Evolutionary conservation across 2,329 filamentous ascomycete species (phyloP).

Genomic region (Purpureocillium lavendulum): DNA sequence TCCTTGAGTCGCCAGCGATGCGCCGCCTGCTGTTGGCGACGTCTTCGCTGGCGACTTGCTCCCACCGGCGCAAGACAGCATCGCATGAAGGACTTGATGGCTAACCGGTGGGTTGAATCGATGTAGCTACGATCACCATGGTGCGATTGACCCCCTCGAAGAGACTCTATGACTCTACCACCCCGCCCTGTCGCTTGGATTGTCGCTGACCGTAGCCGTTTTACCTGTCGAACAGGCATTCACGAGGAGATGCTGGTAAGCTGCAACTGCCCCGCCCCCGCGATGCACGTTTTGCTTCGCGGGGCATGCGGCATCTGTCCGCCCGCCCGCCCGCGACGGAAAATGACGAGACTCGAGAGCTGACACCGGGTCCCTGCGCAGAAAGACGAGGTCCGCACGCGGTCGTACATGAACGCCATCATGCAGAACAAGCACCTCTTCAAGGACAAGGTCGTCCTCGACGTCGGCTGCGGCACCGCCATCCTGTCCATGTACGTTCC

Average conservation of each 20-base stretch:
- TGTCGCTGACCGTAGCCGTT: no score
- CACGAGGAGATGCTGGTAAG: slow-evolving; percentile 97
- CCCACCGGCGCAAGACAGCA: background rate
- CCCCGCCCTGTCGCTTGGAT: no score
- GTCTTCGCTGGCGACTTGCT: background rate
- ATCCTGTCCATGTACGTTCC: slow-evolving; percentile 93
- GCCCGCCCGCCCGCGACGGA: no score
- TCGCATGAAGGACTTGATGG: no score
- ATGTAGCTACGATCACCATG: slow-evolving; percentile 91
- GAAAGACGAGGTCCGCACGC: slow-evolving; percentile 98
- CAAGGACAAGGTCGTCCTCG: slow-evolving; percentile 76
- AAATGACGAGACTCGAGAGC: slow-evolving; percentile 5
- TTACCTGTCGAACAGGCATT: slow-evolving; percentile 54
- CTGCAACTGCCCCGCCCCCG: slow-evolving; percentile 19
- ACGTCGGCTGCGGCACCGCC: slow-evolving; percentile 93
- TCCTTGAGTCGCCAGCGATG: no score
- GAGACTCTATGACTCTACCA: no score
- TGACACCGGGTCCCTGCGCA: slow-evolving; percentile 26
- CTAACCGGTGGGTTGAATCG: slow-evolving; percentile 24
- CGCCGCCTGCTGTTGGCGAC: no score
- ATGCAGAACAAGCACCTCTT: slow-evolving; percentile 94
- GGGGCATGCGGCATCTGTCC: background rate
- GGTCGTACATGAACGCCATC: slow-evolving; percentile 95
- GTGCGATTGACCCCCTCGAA: slow-evolving; percentile 35
- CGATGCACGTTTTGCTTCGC: slow-evolving; percentile 8